These are phyloP conservation scores for Arabidopsis thaliana DNA, from an alignment of 345 rosid species.

Conservation along the genomic window TAIR10.1 NC_003076.8:15915501-15916000, in stretches of 20 bases:
- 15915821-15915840: background rate
- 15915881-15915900: background rate
- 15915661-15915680: background rate
- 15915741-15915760: background rate
- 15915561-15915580: background rate
- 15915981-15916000: conserved; percentile 5
- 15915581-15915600: background rate
- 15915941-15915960: conserved; percentile 6
- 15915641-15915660: background rate
- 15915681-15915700: conserved; percentile 15
- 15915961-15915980: conserved; percentile 29
- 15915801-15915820: background rate
- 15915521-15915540: background rate
- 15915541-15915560: too few relatives aligned
- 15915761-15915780: background rate
- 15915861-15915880: background rate
- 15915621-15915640: background rate
- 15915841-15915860: background rate
- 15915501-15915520: background rate
- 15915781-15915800: background rate
- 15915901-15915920: background rate
- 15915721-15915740: background rate
- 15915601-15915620: background rate
- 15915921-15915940: conserved; percentile 4
- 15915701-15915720: conserved; percentile 8